Evolutionary conservation across 768 basidiomycete species (phyloP).

Genomic region (Suillus bovinus): DNA sequence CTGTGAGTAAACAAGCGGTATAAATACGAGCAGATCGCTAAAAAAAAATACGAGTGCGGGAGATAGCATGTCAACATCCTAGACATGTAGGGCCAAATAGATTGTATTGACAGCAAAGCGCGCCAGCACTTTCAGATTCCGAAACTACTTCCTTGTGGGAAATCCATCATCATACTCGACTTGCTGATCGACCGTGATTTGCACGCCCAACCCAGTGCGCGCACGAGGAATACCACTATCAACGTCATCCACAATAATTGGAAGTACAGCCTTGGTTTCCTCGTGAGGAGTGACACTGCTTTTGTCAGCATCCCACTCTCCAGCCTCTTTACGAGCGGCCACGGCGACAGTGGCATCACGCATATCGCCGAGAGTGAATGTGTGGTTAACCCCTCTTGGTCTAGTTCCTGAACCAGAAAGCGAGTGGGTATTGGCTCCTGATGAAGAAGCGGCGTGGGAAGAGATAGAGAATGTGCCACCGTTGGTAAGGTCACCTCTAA

Average conservation of each 20-base stretch:
- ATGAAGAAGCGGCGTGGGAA: slow-evolving; percentile 39
- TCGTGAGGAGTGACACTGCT: slow-evolving; percentile 40
- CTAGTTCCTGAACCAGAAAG: slow-evolving; percentile 28
- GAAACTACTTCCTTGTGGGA: slow-evolving; percentile 19
- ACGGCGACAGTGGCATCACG: slow-evolving; percentile 54
- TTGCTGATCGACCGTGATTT: slow-evolving; percentile 58
- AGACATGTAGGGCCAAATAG: background rate
- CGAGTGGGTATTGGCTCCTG: slow-evolving; percentile 51
- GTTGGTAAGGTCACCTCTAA: slow-evolving; percentile 70
- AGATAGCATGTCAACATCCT: background rate
- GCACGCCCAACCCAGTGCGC: slow-evolving; percentile 44
- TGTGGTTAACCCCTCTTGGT: slow-evolving; percentile 26
- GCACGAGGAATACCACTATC: slow-evolving; percentile 19
- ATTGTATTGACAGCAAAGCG: background rate
- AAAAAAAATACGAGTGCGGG: background rate
- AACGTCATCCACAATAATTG: slow-evolving; percentile 33
- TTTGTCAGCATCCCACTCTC: slow-evolving; percentile 37
- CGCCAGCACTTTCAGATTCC: background rate
- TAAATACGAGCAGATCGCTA: background rate
- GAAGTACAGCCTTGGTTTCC: slow-evolving; percentile 36
- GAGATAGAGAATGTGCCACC: slow-evolving; percentile 73
- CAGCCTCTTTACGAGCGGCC: slow-evolving; percentile 48
- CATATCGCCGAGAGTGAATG: slow-evolving; percentile 49
- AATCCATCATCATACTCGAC: slow-evolving; percentile 47
- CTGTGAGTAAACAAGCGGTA: background rate